These are phyloP conservation scores for Helotiales sp. DNA, from an alignment of 2,329 filamentous ascomycete species.

Conservation along the genomic window DNA sequence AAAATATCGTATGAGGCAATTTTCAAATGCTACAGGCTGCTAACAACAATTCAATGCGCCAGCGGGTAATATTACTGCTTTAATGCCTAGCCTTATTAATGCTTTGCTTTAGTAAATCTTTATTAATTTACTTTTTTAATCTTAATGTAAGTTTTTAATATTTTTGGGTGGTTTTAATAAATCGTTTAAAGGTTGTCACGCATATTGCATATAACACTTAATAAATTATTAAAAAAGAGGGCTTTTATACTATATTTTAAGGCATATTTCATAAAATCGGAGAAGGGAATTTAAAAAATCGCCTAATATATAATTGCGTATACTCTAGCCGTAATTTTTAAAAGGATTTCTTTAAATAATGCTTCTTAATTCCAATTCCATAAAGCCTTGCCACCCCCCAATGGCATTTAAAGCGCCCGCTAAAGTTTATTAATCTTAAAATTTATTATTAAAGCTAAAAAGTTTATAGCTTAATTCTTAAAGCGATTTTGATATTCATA, in stretches of 20 bases:
- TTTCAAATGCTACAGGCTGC: background rate
- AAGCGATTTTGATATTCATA: background rate
- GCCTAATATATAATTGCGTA: slow-evolving; percentile 14
- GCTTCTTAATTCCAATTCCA: background rate
- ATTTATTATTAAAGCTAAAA: background rate
- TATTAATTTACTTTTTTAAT: background rate
- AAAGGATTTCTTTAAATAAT: slow-evolving; percentile 15
- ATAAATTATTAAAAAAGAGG: background rate
- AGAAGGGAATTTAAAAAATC: background rate
- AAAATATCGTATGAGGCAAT: background rate
- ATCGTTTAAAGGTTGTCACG: slow-evolving; percentile 22
- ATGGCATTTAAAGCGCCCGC: background rate
- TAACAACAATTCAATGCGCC: background rate
- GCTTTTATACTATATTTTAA: slow-evolving; percentile 18
- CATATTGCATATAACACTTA: slow-evolving; percentile 12
- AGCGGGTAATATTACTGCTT: too few relatives aligned
- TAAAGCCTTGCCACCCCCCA: background rate
- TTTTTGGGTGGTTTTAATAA: slow-evolving; percentile 15
- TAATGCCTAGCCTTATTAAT: background rate
- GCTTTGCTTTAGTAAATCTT: background rate
- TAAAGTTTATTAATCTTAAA: background rate
- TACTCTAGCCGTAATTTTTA: slow-evolving; percentile 25
- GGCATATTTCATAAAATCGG: slow-evolving; percentile 29
- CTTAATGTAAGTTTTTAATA: background rate
- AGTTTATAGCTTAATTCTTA: background rate